Conservation (phyloP, 208 protist species). For the Acanthamoeba lenticulata region DNA sequence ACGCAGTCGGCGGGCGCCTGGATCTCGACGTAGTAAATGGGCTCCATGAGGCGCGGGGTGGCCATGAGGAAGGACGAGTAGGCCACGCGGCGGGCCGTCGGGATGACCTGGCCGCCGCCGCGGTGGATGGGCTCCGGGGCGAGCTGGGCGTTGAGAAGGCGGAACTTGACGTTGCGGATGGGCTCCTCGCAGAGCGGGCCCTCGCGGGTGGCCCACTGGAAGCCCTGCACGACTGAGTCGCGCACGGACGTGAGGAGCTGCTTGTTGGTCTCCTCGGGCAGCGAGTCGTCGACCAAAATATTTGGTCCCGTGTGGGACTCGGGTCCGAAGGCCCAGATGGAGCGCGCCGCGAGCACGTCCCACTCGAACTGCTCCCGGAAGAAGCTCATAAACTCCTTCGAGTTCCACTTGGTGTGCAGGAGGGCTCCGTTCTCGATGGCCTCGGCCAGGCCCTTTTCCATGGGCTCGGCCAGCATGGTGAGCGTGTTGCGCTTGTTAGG, state of each 20-base stretch:
- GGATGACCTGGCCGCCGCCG: conserved; percentile 90
- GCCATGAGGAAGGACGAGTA: conserved; percentile 95
- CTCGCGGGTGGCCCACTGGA: conserved; percentile 93
- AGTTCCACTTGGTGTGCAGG: conserved; percentile 70
- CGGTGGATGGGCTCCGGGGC: conserved; percentile 86
- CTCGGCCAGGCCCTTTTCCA: conserved; percentile 90
- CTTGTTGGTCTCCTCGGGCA: conserved; percentile 87
- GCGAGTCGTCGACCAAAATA: conserved; percentile 97
- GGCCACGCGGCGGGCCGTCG: conserved; percentile 92
- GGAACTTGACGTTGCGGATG: conserved; percentile 93
- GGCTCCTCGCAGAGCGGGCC: conserved; percentile 98
- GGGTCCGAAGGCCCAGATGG: conserved; percentile 94
- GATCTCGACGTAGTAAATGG: conserved; percentile 96
- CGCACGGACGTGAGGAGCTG: conserved; percentile 76
- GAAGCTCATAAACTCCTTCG: conserved; percentile 79
- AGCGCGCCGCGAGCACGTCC: conserved; percentile 95
- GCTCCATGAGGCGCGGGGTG: conserved; percentile 97
- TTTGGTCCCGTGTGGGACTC: conserved; percentile 92
- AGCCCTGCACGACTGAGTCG: conserved; percentile 90
- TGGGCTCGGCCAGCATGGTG: conserved; percentile 92
- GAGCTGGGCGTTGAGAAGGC: conserved; percentile 88
- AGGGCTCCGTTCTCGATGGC: conserved; percentile 88
- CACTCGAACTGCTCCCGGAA: conserved; percentile 93
- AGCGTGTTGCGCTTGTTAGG: conserved; percentile 92
- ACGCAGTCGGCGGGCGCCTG: conserved; percentile 91